Evolutionary conservation across 1,139 yeast species (phyloP), one percentile per base, ranked within the genome.

Genomic region (Saccharomyces pastorianus): DNA sequence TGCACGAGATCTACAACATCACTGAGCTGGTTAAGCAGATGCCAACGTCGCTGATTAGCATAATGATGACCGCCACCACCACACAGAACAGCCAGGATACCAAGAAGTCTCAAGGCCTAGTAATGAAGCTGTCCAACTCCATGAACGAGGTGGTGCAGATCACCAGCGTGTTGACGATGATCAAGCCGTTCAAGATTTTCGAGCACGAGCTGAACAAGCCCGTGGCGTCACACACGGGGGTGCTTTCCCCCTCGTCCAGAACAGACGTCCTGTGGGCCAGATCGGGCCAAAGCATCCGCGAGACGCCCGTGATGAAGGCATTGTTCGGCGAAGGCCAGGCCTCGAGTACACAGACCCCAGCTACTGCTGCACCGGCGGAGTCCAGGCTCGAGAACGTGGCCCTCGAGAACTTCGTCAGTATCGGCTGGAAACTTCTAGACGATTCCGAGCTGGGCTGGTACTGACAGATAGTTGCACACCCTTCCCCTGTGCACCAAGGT

Each of bases 381-480:
- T 6, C 44, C 25, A 20, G 25, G 7, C 44, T 38, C n/a, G 53
- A 55, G 29, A 55, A 61, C n/a, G 52, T 55, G 8, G 49, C 58
- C 17, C 50, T 61, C 31, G 51, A 55, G 11, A 51, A 54, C 25
- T 59, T 66, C 34, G 56, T 63, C 29, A 56, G 60, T 28, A 57
- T 59, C 20, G 70, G 68, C 17, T 68, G 70, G 64, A 56, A 56
- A 47, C 55, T 56, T 32, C 56, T 57, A 1, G 69, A 65, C 49
- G 69, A 64, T 46, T 58, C 65, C n/a, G 71, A 67, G 51, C 53
- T 68, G 28, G 71, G 71, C 11, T 68, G 70, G 71, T 58, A 55
- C 48, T 55, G 52, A 52, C 49, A 3, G 25, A 14, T 6, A 28
- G 9, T 17, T n/a, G 14, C 25, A 2, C 44, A 8, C 44, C 44